Conservation (phyloP, 305 asterid genomes). For the Plantago coronopus region DNA sequence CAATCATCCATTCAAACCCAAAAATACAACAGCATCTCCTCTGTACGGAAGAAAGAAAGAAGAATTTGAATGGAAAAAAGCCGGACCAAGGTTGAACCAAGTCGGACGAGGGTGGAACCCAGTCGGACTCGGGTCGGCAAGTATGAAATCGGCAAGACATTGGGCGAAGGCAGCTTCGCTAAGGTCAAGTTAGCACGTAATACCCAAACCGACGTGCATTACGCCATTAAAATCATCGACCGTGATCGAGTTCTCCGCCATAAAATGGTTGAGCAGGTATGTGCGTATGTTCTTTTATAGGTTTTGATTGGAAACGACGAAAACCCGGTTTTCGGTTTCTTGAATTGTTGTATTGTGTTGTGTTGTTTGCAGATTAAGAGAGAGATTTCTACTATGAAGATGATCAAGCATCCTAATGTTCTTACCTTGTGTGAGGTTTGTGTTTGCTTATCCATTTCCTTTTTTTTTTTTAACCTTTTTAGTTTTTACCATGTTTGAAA, state of each 20-base stretch:
- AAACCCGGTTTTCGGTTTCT: neutral
- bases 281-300: neutral
- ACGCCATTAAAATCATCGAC: constrained; percentile 74
- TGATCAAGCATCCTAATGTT: constrained; percentile 84
- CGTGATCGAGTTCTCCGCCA: constrained; percentile 63
- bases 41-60: too few species aligned
- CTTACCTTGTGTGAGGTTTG: constrained; percentile 62
- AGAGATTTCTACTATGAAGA: constrained; percentile 81
- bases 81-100: too few species aligned
- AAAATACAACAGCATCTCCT: too few species aligned
- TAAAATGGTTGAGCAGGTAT: constrained; percentile 69
- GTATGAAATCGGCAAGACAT: constrained; percentile 69
- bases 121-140: constrained; percentile 61
- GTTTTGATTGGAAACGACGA: too few species aligned
- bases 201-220: constrained; percentile 39
- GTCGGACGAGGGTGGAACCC: constrained; percentile 8
- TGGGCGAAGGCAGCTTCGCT: constrained; percentile 74
- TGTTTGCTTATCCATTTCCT: neutral
- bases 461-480: neutral
- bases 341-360: neutral
- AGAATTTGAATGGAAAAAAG: too few species aligned
- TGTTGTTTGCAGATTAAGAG: constrained; percentile 60
- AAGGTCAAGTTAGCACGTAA: constrained; percentile 69
- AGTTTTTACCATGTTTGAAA: neutral
- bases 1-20: too few species aligned